Evolutionary conservation across 2,329 filamentous ascomycete genomes (phyloP), one percentile per base, ranked within the genome.

Genomic region (Pyrenochaeta sp.): DNA sequence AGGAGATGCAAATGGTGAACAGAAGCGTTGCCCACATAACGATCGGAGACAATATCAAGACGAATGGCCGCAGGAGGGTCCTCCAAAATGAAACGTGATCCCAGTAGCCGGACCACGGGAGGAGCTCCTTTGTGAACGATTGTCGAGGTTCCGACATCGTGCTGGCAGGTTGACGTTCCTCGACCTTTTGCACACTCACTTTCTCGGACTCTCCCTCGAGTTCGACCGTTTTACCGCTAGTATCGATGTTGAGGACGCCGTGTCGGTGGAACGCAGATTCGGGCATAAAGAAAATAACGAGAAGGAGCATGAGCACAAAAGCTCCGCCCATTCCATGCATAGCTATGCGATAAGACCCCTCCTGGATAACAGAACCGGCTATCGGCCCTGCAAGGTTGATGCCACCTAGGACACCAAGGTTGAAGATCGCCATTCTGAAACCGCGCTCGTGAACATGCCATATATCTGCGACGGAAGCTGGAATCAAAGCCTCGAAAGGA

Each of bases 1-100:
- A 71, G n/a, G 66, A 69, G n/a, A 71, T 66, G 42, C 66, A 68
- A 22, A 66, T 65, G 0, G 68, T 71, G 52, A 69, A 71, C 5
- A 69, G 52, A 22, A 71, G 51, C 9, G 66, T 69, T 2, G 65
- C 68, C 66, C 66, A 71, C 51, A 64, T 59, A 12, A 71, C 68
- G 3, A 66, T 60, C 15, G 68, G 66, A 28, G 63, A 66, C 3
- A 54, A 27, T 19, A 69, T 52, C 27, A 63, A 22, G 6, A 64
- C 50, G 42, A 69, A 71, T 1, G 68, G 68, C 1, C 66, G 63
- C 10, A 71, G 42, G 0, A 69, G 42, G 2, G 65, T 68, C 15
- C 65, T 47, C 65, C 64, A 71, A 39, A 67, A 69, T 3, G 66
- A 66, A 0, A 71, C 60, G 8, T 61, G 43, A 10, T 67, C 61